Conservation (phyloP, 2,329 filamentous ascomycete genomes). For the Penicillium polonicum region DNA sequence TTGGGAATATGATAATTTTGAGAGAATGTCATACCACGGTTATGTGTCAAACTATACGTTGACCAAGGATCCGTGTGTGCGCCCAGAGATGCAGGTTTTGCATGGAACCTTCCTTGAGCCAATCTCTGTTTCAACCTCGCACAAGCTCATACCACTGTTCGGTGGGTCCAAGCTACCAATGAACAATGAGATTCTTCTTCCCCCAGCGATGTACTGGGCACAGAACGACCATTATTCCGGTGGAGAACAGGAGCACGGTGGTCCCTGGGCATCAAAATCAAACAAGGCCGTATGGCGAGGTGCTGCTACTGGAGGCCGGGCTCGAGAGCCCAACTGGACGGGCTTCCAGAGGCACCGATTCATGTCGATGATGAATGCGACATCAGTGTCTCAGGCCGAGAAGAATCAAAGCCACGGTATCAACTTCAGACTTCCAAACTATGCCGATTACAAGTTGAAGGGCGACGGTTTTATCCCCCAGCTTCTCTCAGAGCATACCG, state of each 20-base stretch:
- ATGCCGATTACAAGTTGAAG: conserved; percentile 46
- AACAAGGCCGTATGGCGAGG: conserved; percentile 50
- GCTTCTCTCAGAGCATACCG: conserved; percentile 42
- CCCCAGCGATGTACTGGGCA: conserved; percentile 52
- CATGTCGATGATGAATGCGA: conserved; percentile 69
- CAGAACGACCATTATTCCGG: conserved; percentile 45
- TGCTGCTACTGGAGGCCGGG: conserved; percentile 48
- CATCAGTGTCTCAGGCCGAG: conserved; percentile 55
- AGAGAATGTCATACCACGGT: conserved; percentile 42
- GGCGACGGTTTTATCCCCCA: conserved; percentile 35
- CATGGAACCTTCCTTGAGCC: conserved; percentile 53
- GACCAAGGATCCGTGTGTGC: conserved; percentile 47
- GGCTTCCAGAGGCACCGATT: conserved; percentile 75
- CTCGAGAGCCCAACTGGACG: conserved; percentile 60
- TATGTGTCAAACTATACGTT: conserved; percentile 51
- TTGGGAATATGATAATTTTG: conserved; percentile 28
- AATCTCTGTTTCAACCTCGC: conserved; percentile 46
- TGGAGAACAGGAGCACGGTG: conserved; percentile 38
- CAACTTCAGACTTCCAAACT: conserved; percentile 31
- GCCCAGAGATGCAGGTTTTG: conserved; percentile 45
- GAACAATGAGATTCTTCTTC: conserved; percentile 55
- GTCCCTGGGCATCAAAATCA: conserved; percentile 45
- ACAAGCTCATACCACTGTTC: conserved; percentile 50
- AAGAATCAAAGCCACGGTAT: conserved; percentile 32
- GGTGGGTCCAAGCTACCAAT: conserved; percentile 51